phyloP scores from a whole-genome alignment of 441 rosid genomes.

The Erodium trifolium region DNA sequence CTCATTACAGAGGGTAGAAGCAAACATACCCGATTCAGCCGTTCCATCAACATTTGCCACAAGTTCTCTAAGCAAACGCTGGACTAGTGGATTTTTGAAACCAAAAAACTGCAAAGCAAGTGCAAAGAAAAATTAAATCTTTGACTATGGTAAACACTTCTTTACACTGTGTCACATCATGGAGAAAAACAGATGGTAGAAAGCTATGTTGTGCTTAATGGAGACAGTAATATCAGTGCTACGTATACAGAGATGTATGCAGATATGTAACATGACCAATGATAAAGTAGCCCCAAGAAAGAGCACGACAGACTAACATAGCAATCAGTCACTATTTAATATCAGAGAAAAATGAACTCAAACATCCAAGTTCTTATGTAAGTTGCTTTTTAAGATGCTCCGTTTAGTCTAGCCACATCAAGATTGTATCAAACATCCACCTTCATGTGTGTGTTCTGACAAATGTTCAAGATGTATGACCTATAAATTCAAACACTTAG shows the following conservation, averaged over 20 bases:
- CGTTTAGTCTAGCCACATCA: background rate
- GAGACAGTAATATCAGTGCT: background rate
- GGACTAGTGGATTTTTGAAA: slow-evolving; percentile 67
- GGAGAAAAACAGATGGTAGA: background rate
- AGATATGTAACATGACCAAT: background rate
- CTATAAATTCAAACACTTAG: no score
- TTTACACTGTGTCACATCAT: no score
- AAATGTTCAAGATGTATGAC: no score
- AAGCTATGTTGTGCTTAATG: slow-evolving; percentile 1
- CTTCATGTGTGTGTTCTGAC: no score
- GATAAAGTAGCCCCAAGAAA: slow-evolving; percentile 5
- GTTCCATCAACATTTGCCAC: slow-evolving; percentile 52
- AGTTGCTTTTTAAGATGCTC: background rate
- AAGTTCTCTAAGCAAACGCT: slow-evolving; percentile 77
- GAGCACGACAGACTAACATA: background rate
- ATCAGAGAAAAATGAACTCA: background rate
- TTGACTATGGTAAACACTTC: background rate
- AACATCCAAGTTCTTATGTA: background rate
- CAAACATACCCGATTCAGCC: slow-evolving; percentile 29
- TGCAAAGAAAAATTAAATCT: slow-evolving; percentile 14
- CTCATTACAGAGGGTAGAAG: slow-evolving; percentile 37
- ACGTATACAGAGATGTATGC: background rate
- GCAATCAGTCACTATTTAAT: slow-evolving; percentile 2
- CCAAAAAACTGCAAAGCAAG: slow-evolving; percentile 70
- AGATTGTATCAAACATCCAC: background rate